Conservation (phyloP, 768 basidiomycete genomes). For the Hericium rajendrae region DNA sequence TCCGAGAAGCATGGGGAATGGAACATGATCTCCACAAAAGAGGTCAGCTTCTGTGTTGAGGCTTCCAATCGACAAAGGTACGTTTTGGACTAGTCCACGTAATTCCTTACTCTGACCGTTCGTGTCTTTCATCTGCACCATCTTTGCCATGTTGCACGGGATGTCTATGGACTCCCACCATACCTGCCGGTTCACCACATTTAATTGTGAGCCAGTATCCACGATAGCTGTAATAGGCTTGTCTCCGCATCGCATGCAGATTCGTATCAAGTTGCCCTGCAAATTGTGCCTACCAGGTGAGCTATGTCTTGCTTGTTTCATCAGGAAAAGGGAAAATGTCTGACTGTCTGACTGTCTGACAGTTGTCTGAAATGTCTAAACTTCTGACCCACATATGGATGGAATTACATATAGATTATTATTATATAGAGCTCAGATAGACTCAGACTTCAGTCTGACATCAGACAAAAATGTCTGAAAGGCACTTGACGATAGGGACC, state of each 20-base stretch:
- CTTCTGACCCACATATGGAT: too few relatives aligned
- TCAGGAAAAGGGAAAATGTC: too few relatives aligned
- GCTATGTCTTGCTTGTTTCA: too few relatives aligned
- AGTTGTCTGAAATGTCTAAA: too few relatives aligned
- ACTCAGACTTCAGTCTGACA: too few relatives aligned
- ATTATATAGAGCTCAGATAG: too few relatives aligned
- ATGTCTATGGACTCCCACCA: not conserved
- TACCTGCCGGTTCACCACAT: not conserved
- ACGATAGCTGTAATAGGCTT: not conserved
- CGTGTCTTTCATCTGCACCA: constrained; percentile 15
- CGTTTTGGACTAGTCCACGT: constrained; percentile 14
- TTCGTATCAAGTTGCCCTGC: not conserved
- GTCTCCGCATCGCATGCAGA: not conserved
- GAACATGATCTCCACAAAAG: constrained; percentile 14
- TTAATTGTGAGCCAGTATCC: not conserved
- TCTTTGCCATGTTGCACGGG: not conserved
- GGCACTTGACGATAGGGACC: too few relatives aligned
- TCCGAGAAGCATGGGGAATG: constrained; percentile 15
- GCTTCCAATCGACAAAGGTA: constrained; percentile 16
- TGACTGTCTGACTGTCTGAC: too few relatives aligned
- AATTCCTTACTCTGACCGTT: constrained; percentile 19
- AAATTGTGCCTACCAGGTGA: too few relatives aligned
- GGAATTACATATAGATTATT: too few relatives aligned
- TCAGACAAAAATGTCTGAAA: too few relatives aligned
- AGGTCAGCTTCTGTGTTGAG: constrained; percentile 15